Conservation (phyloP, 306 rosid species). For the Gastrolobium bilobum region DNA sequence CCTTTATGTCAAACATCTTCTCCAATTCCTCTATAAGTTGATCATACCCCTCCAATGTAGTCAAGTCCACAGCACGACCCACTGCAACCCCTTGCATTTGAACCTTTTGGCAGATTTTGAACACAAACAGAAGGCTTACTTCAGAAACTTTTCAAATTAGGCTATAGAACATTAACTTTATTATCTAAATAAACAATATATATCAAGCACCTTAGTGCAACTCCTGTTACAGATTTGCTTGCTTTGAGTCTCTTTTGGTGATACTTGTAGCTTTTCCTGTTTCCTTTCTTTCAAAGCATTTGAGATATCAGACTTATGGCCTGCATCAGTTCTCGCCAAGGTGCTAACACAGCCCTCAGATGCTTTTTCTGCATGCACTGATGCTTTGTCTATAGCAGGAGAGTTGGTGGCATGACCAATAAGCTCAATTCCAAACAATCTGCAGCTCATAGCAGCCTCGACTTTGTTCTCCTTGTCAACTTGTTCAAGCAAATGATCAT, state of each 20-base stretch:
- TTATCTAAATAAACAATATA: conserved; percentile 9
- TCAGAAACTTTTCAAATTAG: conserved; percentile 44
- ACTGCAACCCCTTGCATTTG: conserved; percentile 98
- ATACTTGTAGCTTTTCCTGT: conserved; percentile 56
- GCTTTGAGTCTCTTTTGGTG: conserved; percentile 67
- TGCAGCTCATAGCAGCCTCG: conserved; percentile 66
- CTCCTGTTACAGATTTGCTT: conserved; percentile 79
- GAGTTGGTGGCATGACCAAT: conserved; percentile 55
- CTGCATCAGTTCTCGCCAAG: conserved; percentile 62
- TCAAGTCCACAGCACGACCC: conserved; percentile 95
- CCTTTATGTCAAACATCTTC: conserved; percentile 89
- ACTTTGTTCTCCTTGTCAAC: conserved; percentile 71
- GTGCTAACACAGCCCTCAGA: conserved; percentile 60
- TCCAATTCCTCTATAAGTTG: conserved; percentile 83
- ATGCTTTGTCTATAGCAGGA: conserved; percentile 51
- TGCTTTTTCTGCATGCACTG: conserved; percentile 44
- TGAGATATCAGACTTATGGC: conserved; percentile 61
- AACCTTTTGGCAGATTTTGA: conserved; percentile 66
- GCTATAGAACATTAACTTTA: not conserved
- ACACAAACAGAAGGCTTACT: conserved; percentile 23
- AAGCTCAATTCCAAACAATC: conserved; percentile 83
- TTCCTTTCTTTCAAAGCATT: conserved; percentile 63
- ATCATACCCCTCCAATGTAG: conserved; percentile 80
- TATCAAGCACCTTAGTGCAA: conserved; percentile 79
- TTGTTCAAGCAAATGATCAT: conserved; percentile 57